Evolutionary conservation across 202 grass and related monocot species (phyloP).

Genomic region (Zizania palustris): DNA sequence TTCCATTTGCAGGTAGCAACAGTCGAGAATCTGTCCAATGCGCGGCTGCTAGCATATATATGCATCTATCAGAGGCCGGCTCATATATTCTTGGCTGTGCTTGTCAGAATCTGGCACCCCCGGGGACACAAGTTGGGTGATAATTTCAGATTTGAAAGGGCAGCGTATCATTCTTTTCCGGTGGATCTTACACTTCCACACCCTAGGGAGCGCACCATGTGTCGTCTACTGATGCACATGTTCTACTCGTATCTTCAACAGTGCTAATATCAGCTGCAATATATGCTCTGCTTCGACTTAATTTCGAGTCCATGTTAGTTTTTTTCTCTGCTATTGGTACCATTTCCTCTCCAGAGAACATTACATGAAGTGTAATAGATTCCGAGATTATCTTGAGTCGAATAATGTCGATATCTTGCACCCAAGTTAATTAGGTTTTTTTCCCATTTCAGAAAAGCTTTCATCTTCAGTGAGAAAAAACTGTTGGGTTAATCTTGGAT

Average conservation of each 20-base stretch:
- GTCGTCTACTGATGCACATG: not conserved
- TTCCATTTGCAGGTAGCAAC: slow-evolving; percentile 30
- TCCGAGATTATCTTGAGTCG: not conserved
- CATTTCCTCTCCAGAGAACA: slow-evolving; percentile 5
- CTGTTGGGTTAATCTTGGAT: no score
- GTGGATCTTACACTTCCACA: slow-evolving; percentile 39
- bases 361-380: not conserved
- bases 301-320: not conserved
- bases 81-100: slow-evolving; percentile 37
- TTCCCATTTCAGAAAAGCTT: not conserved
- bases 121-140: slow-evolving; percentile 31
- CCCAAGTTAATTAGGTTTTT: not conserved
- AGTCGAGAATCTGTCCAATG: slow-evolving; percentile 17
- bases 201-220: not conserved
- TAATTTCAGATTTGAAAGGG: slow-evolving; percentile 48
- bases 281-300: not conserved
- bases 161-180: not conserved
- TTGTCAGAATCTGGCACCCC: slow-evolving; percentile 35
- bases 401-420: slow-evolving; percentile 22
- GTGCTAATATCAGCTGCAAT: not conserved
- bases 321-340: not conserved
- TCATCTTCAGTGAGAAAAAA: not conserved
- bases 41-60: slow-evolving; percentile 4
- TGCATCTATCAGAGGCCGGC: not conserved
- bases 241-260: slow-evolving; percentile 6